Evolutionary conservation across 2,329 filamentous ascomycete species (phyloP).

Genomic region (Huntiella omanensis): DNA sequence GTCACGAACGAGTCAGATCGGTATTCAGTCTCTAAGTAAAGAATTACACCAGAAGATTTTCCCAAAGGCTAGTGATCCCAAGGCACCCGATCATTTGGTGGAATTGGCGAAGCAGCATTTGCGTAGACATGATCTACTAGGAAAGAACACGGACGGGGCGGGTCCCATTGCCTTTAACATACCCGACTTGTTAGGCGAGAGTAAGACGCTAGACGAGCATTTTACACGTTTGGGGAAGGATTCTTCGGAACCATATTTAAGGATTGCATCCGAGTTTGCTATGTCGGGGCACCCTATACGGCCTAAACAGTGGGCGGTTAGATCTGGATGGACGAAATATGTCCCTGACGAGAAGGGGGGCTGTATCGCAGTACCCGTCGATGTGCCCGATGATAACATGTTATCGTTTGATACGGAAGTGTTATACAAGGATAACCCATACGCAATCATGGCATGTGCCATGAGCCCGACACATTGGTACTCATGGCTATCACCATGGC

Average conservation of each 20-base stretch:
- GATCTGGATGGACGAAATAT: constrained; percentile 93
- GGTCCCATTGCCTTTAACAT: constrained; percentile 72
- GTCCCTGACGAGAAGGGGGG: constrained; percentile 44
- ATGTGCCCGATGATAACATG: constrained; percentile 61
- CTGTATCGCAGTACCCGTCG: constrained; percentile 37
- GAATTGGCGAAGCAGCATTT: constrained; percentile 69
- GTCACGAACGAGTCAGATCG: constrained; percentile 76
- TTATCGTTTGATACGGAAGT: constrained; percentile 93
- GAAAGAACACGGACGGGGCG: constrained; percentile 67
- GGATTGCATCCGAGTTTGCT: constrained; percentile 56
- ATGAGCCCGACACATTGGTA: constrained; percentile 86
- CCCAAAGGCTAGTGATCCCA: constrained; percentile 31
- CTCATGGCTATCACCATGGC: constrained; percentile 90
- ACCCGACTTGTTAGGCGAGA: constrained; percentile 51
- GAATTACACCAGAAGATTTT: constrained; percentile 76
- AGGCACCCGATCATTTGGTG: constrained; percentile 47
- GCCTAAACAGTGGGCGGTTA: constrained; percentile 52
- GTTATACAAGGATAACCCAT: constrained; percentile 83
- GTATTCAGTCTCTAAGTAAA: constrained; percentile 79
- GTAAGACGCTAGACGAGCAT: constrained; percentile 68
- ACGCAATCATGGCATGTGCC: constrained; percentile 93
- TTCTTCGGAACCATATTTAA: constrained; percentile 68
- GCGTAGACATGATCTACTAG: constrained; percentile 64
- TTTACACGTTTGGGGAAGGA: constrained; percentile 78
- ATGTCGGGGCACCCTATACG: constrained; percentile 37